A percentile compares a stretch with the other conserved stretches of the same genome.
phyloP scores from a whole-genome alignment of 768 basidiomycete genomes.

The Gloeopeniophorella convolvens region DNA sequence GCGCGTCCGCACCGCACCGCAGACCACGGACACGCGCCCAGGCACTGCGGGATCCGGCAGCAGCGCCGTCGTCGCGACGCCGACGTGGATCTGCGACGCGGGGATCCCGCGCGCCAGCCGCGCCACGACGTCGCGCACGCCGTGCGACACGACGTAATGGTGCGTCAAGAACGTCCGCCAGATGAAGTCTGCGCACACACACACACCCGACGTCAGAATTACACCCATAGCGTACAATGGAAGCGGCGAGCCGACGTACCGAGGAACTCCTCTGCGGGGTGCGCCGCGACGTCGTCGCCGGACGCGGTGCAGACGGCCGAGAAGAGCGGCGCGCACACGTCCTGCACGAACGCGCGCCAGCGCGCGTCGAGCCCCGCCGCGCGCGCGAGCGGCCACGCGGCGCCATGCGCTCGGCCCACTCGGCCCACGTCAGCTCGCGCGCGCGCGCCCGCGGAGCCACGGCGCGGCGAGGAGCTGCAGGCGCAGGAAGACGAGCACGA shows the following conservation, averaged over 20 bases:
- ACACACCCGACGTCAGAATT: too few relatives aligned
- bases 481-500: constrained; percentile 27
- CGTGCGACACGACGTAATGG: constrained; percentile 59
- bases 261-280: constrained; percentile 60
- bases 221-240: too few relatives aligned
- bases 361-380: constrained; percentile 41
- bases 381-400: constrained; percentile 38
- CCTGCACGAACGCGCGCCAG: constrained; percentile 48
- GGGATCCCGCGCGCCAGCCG: constrained; percentile 40
- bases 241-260: too few relatives aligned
- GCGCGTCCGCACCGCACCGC: constrained; percentile 24
- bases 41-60: constrained; percentile 32
- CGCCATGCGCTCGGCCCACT: constrained; percentile 41
- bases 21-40: constrained; percentile 35
- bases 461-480: constrained; percentile 28
- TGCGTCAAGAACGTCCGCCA: constrained; percentile 60
- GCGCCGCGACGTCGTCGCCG: constrained; percentile 42
- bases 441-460: constrained; percentile 20
- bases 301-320: constrained; percentile 69
- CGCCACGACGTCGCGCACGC: constrained; percentile 52
- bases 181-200: constrained; percentile 49
- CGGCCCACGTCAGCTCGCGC: constrained; percentile 37
- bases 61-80: constrained; percentile 44
- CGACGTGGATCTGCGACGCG: constrained; percentile 44
- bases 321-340: constrained; percentile 57